Evolutionary conservation across 1,139 yeast genomes (phyloP), one percentile per base, ranked within the genome.

Genomic region (Taphrina confusa): DNA sequence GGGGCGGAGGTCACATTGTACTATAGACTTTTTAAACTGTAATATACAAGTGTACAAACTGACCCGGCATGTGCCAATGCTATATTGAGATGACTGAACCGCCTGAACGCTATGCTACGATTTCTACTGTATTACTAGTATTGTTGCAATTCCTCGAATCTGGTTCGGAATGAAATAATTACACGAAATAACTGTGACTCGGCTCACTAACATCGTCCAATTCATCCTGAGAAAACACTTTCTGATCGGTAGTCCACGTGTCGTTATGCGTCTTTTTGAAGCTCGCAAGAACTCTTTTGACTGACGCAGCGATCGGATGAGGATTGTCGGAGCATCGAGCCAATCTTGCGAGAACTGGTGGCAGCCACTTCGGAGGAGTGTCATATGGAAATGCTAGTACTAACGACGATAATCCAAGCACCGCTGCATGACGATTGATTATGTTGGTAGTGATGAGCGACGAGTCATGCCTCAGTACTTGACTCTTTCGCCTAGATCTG

Each of bases 191-290:
- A 71, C 95, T 88, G 72, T 88, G 87, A 87, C 96, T 86, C 44
- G 91, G 75, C 2, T 92, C 97, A 45, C 98, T 98, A 60, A 94
- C 76, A 71, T 90, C 96, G 68, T 90, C 95, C 56, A 90, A 77
- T 72, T 92, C 95, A 12, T 85, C 88, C 57, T 80, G 82, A 4
- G 84, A 82, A 71, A 94, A 94, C 5, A 82, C 83, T 67, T 78
- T 78, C 63, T 87, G 81, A 71, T 94, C 98, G 65, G 89, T 80
- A 67, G 87, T 95, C 99, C 99, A 94, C 0, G 97, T 89, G 69
- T 94, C 98, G 62, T 91, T 95, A 66, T 98, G 81, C 4, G 89
- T 85, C 75, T 90, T 91, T 71, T 91, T 92, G 74, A 92, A 94
- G 65, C 83, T 85, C 62, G 95, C 85, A 56, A 94, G 78, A 1